Base-by-base conservation (phyloP, 2,329 filamentous ascomycete genomes). In the Chaetoscypha palmicola region DNA sequence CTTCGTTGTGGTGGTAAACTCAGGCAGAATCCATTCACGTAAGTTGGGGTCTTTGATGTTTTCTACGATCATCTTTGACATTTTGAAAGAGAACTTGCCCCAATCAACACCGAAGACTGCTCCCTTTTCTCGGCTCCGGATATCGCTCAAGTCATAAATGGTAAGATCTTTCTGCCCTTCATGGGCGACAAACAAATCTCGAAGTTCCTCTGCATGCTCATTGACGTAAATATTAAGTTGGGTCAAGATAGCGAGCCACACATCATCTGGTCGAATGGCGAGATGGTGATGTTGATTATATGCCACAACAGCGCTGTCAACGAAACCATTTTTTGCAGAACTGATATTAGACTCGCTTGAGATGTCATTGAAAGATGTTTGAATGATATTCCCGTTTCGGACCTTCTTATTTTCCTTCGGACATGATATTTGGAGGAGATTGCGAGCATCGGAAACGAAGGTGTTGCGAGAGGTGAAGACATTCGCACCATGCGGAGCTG, bases 201-300 rank as follows among this genome's bases (percentile, higher is more conserved):
- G 62, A 4, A 75, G 57, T n/a, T 67, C 56, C 48, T 74, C 67
- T 3, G 68, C 62, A 46, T 74, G 59, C 1, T 55, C 62, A 38
- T 73, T 72, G 52, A 76, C 59, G 48, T 64, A 72, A 43, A 66
- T 59, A 51, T 62, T 67, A 1, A 75, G 50, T 47, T 77, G 72
- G 0, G 64, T 61, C 1, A 76, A 53, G 47, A 76, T 73, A 4
- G 71, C 59, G 34, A 74, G 63, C 73, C 72, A 77, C 12, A 76
- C 54, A 45, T 77, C 73, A 21, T 77, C 72, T 0, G 73, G 72
- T 1, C 72, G 67, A 35, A 76, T 58, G 2, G 54, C 56, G 0
- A 76, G 63, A 44, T 73, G 64, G 41, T 69, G 66, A 43, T 73
- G 68, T 2, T 58, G 9, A 46, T 56, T 66, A 48, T 72, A 73